Conservation (phyloP, 129 eudicot species). For the Tanacetum coccineum region DNA sequence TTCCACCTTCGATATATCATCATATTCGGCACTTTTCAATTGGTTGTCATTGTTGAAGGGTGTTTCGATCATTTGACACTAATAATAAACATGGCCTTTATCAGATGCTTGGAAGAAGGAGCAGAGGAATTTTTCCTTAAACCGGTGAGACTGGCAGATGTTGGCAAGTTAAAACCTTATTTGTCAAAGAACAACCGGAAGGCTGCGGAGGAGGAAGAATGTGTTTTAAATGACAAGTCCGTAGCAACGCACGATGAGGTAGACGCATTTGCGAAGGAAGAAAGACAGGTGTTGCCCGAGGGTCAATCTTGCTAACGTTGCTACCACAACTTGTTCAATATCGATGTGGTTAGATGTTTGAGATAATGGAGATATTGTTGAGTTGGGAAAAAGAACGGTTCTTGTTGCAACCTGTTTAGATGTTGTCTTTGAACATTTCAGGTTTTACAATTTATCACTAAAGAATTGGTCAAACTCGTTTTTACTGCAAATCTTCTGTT, state of each 20-base stretch:
- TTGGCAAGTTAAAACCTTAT: constrained; percentile 64
- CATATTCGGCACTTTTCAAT: background rate
- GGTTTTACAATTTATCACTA: constrained; percentile 13
- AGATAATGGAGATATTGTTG: background rate
- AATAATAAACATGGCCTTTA: background rate
- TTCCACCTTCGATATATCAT: background rate
- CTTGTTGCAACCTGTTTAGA: constrained; percentile 2
- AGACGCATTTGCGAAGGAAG: constrained; percentile 12
- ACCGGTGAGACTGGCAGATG: constrained; percentile 67
- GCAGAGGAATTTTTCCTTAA: constrained; percentile 79
- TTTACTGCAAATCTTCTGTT: constrained; percentile 15
- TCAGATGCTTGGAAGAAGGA: constrained; percentile 78
- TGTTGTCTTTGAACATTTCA: constrained; percentile 15
- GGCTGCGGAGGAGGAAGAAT: constrained; percentile 34
- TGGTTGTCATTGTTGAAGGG: background rate
- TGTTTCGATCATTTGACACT: constrained; percentile 17
- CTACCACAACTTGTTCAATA: background rate
- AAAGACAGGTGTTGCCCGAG: constrained; percentile 5
- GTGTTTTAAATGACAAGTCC: constrained; percentile 40
- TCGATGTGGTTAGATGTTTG: background rate
- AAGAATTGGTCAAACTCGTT: constrained; percentile 18
- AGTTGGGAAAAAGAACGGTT: background rate
- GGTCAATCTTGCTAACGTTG: constrained; percentile 12
- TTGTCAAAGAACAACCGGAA: constrained; percentile 47
- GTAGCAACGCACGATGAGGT: constrained; percentile 31